A percentile compares a stretch with the other conserved stretches of the same genome.
Evolutionary conservation across 2,329 filamentous ascomycete species (phyloP).

Genomic region (Diaporthe citrichinensis): DNA sequence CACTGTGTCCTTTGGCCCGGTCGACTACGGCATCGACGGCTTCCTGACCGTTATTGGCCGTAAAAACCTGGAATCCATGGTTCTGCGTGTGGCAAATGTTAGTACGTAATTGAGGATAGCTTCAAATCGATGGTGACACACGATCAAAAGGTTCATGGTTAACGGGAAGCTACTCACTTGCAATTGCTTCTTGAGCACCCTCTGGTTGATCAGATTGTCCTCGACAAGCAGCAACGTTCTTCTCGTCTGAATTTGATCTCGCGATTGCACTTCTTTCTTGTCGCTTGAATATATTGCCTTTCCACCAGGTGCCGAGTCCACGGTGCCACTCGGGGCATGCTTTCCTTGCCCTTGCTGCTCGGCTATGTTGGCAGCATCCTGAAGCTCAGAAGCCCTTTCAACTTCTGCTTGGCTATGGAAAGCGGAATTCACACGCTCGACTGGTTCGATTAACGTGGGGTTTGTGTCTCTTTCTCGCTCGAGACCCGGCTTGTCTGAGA

Average conservation of each 20-base stretch:
- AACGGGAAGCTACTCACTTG: not conserved
- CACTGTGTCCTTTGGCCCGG: not conserved
- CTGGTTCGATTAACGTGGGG: not conserved
- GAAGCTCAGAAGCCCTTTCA: not conserved
- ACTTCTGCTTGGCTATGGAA: not conserved
- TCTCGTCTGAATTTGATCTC: not conserved
- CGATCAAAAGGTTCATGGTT: too few relatives aligned
- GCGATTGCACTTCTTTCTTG: not conserved
- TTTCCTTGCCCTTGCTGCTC: too few relatives aligned
- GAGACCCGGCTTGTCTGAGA: not conserved
- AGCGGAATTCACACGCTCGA: not conserved
- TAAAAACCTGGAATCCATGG: slow-evolving; percentile 8
- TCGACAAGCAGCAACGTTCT: slow-evolving; percentile 26
- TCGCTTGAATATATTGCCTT: too few relatives aligned
- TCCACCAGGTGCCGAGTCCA: too few relatives aligned
- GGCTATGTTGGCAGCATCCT: too few relatives aligned
- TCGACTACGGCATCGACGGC: slow-evolving; percentile 21
- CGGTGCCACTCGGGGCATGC: too few relatives aligned
- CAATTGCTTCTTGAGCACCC: slow-evolving; percentile 24
- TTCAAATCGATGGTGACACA: too few relatives aligned
- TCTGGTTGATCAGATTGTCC: slow-evolving; percentile 33
- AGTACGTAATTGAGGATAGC: too few relatives aligned
- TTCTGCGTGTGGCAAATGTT: not conserved
- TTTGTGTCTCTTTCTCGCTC: not conserved
- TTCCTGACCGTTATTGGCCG: slow-evolving; percentile 31